Conservation (phyloP, 2,329 filamentous ascomycete genomes). For the Arachnopeziza araneosa region DNA sequence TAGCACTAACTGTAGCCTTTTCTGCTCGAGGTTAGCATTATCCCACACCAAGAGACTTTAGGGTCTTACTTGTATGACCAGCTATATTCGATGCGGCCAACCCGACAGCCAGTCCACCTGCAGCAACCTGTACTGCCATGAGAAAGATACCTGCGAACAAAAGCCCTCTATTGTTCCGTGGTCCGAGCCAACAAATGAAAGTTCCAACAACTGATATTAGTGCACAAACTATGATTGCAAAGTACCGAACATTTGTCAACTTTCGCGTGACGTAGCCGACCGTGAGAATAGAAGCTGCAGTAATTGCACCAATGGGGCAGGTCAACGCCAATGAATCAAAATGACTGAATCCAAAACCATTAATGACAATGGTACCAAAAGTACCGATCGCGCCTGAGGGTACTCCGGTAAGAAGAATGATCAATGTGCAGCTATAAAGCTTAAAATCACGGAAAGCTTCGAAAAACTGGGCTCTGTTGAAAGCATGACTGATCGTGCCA, state of each 20-base stretch:
- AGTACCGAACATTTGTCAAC: too few species aligned
- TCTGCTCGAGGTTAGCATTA: background rate
- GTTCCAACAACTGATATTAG: conserved; percentile 12
- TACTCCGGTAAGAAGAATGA: conserved; percentile 29
- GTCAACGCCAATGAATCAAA: conserved; percentile 32
- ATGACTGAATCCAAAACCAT: conserved; percentile 32
- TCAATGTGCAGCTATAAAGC: conserved; percentile 28
- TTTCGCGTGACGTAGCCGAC: conserved; percentile 25
- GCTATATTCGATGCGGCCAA: conserved; percentile 32
- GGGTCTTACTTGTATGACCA: conserved; percentile 27
- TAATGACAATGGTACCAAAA: conserved; percentile 32
- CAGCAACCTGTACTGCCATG: conserved; percentile 21
- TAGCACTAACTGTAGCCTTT: too few species aligned
- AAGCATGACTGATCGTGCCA: conserved; percentile 41
- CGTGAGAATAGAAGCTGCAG: conserved; percentile 29
- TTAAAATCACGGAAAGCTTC: conserved; percentile 28
- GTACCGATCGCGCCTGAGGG: conserved; percentile 29
- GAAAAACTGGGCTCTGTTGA: conserved; percentile 26
- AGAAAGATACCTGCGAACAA: conserved; percentile 16
- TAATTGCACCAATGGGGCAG: conserved; percentile 30
- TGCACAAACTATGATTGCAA: conserved; percentile 15
- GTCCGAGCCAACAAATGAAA: conserved; percentile 17
- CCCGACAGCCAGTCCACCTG: conserved; percentile 22
- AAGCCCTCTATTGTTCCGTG: conserved; percentile 30
- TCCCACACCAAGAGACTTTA: background rate